Base-by-base conservation (phyloP, 169 alveolate species). In the Plasmodium chabaudi region DNA sequence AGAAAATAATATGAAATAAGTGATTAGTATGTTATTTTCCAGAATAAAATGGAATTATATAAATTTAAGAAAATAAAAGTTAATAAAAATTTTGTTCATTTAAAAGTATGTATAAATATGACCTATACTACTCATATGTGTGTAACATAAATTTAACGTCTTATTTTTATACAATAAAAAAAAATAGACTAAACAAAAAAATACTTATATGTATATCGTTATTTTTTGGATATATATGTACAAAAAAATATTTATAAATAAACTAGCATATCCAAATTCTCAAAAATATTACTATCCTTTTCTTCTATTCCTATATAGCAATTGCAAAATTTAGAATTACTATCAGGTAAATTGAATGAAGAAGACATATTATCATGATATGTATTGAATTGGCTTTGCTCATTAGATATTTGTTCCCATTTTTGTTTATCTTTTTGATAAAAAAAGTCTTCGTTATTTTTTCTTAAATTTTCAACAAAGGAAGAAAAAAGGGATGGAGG, bases 281-380 rank as follows among this genome's bases (percentile, higher is more conserved):
- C 71, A 67, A 27, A 74, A 27, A 74, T 15, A 42, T 56, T 42
- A 27, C n/a, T 67, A 23, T n/a, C n/a, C 23, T 21, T 65, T 39
- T 74, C 73, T 25, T 74, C 65, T 51, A 74, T 61, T 55, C 70
- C 42, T 34, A 44, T 34, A 12, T 74, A 74, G 65, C 88, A 74
- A 27, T 23, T 60, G 42, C 88, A 74, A 42, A 60, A 61, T 19
- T 74, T 51, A 42, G 13, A 21, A 5, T n/a, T 60, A 21, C 42
- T 72, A 13, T 67, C 67, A 47, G 12, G 2, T n/a, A 46, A 72
- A 53, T 47, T 51, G 42, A 27, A 49, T 23, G n/a, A 39, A 10
- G n/a, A 9, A 5, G 49, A 21, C 25, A 21, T 10, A n/a, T 72
- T 71, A n/a, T 61, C 34, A 56, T 34, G 42, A 34, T 34, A 34